Percentiles rank a stretch among this genome's conserved stretches.
phyloP scores from a whole-genome alignment of 768 basidiomycete genomes.

The Hydnomerulius pinastri region DNA sequence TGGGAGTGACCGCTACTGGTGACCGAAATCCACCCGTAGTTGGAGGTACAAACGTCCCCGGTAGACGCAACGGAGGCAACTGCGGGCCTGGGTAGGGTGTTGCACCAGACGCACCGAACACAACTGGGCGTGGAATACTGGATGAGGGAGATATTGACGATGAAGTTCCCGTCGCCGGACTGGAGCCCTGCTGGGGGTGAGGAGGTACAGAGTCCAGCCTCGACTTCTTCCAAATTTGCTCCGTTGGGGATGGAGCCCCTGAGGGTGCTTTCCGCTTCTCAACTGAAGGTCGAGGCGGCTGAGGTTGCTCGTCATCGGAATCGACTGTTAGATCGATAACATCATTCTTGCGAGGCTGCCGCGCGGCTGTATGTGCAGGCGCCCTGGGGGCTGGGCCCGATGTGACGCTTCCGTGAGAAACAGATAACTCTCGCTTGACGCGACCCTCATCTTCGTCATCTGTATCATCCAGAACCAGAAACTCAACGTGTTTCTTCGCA shows the following conservation, averaged over 20 bases:
- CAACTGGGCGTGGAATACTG: conserved; percentile 9
- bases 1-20: conserved; percentile 12
- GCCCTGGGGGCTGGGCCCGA: conserved; percentile 36
- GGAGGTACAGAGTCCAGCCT: conserved; percentile 32
- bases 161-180: conserved; percentile 12
- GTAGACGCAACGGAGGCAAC: conserved; percentile 31
- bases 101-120: conserved; percentile 15
- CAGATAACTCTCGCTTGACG: conserved; percentile 76
- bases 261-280: conserved; percentile 63
- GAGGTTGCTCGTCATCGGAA: conserved; percentile 67
- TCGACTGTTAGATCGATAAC: conserved; percentile 88
- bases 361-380: conserved; percentile 16
- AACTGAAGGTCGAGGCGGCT: conserved; percentile 28
- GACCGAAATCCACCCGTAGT: conserved; percentile 23
- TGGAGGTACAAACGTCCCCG: conserved; percentile 20
- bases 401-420: conserved; percentile 56
- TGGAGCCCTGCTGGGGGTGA: conserved; percentile 10
- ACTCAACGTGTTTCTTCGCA: conserved; percentile 53
- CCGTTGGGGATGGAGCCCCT: conserved; percentile 55
- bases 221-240: conserved; percentile 76
- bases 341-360: conserved; percentile 41
- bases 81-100: conserved; percentile 22
- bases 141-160: conserved; percentile 28
- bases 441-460: conserved; percentile 77
- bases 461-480: conserved; percentile 69